A percentile compares a stretch with the other conserved stretches of the same genome.
These are phyloP conservation scores for Pichia sp. DNA, from an alignment of 1,139 yeast species.

Conservation along the genomic window DNA sequence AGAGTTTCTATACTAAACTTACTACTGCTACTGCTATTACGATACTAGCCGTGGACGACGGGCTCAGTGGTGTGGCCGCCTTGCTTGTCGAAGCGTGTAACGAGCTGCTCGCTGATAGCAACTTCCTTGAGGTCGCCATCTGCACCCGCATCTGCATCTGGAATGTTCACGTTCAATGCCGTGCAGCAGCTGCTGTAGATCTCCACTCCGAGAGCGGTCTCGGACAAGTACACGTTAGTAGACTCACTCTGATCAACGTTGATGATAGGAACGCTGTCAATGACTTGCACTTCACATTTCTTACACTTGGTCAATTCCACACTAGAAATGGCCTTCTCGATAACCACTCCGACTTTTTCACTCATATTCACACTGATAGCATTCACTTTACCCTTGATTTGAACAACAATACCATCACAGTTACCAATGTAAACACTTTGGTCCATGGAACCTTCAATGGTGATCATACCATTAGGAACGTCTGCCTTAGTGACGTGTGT, in stretches of 20 bases:
- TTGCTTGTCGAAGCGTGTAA: slow-evolving; percentile 41
- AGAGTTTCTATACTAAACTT: slow-evolving; percentile 36
- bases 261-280: slow-evolving; percentile 74
- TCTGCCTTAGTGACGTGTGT: slow-evolving; percentile 48
- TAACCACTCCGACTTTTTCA: slow-evolving; percentile 62
- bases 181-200: slow-evolving; percentile 81
- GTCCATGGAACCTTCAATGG: slow-evolving; percentile 72
- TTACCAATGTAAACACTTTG: slow-evolving; percentile 88
- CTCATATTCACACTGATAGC: slow-evolving; percentile 79
- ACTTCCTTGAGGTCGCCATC: slow-evolving; percentile 59
- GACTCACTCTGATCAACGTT: slow-evolving; percentile 85
- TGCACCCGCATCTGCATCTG: slow-evolving; percentile 46
- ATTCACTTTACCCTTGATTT: slow-evolving; percentile 85
- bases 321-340: slow-evolving; percentile 82
- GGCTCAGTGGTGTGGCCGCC: slow-evolving; percentile 43
- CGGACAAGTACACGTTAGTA: slow-evolving; percentile 72
- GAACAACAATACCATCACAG: slow-evolving; percentile 66
- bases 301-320: slow-evolving; percentile 78
- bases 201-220: slow-evolving; percentile 62
- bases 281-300: slow-evolving; percentile 78
- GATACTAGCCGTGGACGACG: slow-evolving; percentile 34
- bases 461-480: slow-evolving; percentile 39
- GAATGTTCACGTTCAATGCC: slow-evolving; percentile 76
- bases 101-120: slow-evolving; percentile 85
- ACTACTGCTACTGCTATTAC: slow-evolving; percentile 23